Conservation (phyloP, 2,329 filamentous ascomycete genomes). For the Claviceps sp. region DNA sequence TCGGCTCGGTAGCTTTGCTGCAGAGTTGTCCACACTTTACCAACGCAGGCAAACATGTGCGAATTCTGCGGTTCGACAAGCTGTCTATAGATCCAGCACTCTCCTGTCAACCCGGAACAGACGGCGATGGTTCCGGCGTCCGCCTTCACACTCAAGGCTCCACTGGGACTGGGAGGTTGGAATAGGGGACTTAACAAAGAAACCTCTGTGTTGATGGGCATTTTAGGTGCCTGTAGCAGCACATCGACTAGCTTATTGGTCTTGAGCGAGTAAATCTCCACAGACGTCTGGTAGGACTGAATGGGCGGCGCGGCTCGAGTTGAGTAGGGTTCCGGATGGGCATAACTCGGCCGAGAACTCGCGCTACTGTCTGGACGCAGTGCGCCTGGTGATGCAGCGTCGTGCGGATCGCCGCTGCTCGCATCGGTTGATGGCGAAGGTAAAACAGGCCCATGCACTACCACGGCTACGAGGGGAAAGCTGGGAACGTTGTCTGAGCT, state of each 20-base stretch:
- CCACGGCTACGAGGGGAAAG: constrained; percentile 64
- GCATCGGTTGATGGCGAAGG: constrained; percentile 25
- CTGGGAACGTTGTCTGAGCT: constrained; percentile 47
- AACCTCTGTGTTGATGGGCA: constrained; percentile 39
- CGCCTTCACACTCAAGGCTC: constrained; percentile 60
- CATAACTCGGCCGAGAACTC: constrained; percentile 26
- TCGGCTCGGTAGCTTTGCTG: constrained; percentile 45
- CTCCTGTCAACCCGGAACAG: constrained; percentile 70
- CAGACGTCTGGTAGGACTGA: constrained; percentile 67
- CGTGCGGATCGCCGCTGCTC: constrained; percentile 21
- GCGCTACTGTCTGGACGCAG: constrained; percentile 26
- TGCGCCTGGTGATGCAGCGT: constrained; percentile 20
- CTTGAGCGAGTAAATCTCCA: constrained; percentile 76
- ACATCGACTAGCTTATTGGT: constrained; percentile 60
- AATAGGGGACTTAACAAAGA: constrained; percentile 50
- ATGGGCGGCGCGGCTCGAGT: constrained; percentile 26
- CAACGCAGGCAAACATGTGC: constrained; percentile 51
- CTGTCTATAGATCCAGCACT: constrained; percentile 66
- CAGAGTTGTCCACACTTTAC: constrained; percentile 84
- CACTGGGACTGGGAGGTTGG: constrained; percentile 54
- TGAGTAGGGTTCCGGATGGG: constrained; percentile 23
- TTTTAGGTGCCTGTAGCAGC: constrained; percentile 56
- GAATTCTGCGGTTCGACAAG: constrained; percentile 27
- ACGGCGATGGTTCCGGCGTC: constrained; percentile 60
- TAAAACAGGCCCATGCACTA: constrained; percentile 63